These are phyloP conservation scores for Arabidopsis hybrid DNA, from an alignment of 441 rosid species.

Conservation along the genomic window DNA sequence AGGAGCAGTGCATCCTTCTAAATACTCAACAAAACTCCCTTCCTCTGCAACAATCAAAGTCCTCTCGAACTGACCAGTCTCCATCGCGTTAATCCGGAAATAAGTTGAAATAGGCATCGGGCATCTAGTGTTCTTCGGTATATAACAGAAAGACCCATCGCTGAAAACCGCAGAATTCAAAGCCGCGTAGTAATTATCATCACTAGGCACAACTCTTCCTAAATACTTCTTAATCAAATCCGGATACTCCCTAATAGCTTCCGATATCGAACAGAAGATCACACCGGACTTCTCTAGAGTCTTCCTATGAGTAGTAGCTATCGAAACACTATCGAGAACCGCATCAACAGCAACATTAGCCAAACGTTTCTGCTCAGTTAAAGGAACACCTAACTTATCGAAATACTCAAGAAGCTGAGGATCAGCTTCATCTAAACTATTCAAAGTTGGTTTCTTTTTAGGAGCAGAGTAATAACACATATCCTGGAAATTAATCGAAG, in stretches of 20 bases:
- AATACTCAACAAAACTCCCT: slow-evolving; percentile 87
- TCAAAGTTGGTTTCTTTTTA: slow-evolving; percentile 78
- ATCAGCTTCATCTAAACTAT: slow-evolving; percentile 87
- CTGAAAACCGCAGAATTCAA: slow-evolving; percentile 94
- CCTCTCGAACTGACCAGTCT: slow-evolving; percentile 98
- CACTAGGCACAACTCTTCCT: slow-evolving; percentile 87
- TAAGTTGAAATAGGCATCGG: slow-evolving; percentile 96
- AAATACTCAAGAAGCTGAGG: slow-evolving; percentile 81
- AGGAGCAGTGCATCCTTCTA: slow-evolving; percentile 97
- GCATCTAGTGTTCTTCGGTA: slow-evolving; percentile 83
- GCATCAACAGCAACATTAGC: slow-evolving; percentile 96
- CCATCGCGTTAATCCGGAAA: slow-evolving; percentile 84
- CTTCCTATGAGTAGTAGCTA: slow-evolving; percentile 87
- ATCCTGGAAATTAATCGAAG: slow-evolving; percentile 76
- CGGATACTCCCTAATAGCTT: slow-evolving; percentile 77
- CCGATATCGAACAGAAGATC: slow-evolving; percentile 88
- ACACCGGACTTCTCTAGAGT: slow-evolving; percentile 79
- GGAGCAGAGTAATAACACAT: slow-evolving; percentile 95
- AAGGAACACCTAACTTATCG: slow-evolving; percentile 73
- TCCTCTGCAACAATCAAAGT: slow-evolving; percentile 95
- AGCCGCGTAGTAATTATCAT: slow-evolving; percentile 87
- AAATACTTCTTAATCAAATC: slow-evolving; percentile 81
- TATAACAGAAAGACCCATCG: slow-evolving; percentile 87
- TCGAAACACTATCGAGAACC: slow-evolving; percentile 89
- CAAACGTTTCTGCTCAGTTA: slow-evolving; percentile 77